Conservation (phyloP, 202 grass and related monocot species). For the Brachypodium distachyon region DNA sequence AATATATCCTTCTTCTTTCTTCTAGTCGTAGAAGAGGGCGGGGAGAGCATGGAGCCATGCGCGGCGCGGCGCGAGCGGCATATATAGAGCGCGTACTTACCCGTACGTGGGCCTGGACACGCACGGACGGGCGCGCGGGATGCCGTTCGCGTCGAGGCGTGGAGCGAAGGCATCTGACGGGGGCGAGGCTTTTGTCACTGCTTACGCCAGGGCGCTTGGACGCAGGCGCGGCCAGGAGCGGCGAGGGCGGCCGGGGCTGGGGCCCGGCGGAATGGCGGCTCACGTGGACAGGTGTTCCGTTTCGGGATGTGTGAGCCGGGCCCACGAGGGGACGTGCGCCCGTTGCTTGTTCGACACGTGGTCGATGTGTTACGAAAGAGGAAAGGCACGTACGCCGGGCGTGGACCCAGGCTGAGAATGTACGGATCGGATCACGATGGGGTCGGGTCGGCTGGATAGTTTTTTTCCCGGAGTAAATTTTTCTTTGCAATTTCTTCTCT, state of each 20-base stretch:
- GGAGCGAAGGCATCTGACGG: constrained; percentile 14
- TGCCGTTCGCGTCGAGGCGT: constrained; percentile 9
- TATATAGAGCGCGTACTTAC: constrained; percentile 48
- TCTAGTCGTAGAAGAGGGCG: neutral
- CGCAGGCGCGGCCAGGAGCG: neutral
- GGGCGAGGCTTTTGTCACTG: constrained; percentile 34
- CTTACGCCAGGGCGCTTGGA: constrained; percentile 45
- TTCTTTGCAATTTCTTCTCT: too few relatives aligned
- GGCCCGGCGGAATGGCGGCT: constrained; percentile 9
- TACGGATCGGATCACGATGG: neutral
- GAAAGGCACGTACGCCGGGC: neutral
- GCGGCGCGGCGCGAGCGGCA: constrained; percentile 5
- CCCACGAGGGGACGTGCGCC: neutral
- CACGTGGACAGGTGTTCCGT: constrained; percentile 30
- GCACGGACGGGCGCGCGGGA: neutral
- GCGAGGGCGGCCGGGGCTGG: neutral
- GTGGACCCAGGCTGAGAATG: neutral
- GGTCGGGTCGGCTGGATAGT: neutral
- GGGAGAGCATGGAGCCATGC: constrained; percentile 41
- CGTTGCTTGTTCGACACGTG: constrained; percentile 1
- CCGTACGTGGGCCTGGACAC: neutral
- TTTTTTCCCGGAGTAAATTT: too few relatives aligned
- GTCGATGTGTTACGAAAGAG: neutral
- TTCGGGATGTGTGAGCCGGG: neutral
- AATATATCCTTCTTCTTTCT: neutral